Percentiles rank a stretch among this genome's conserved stretches.
Conservation (phyloP, 1,139 yeast genomes). For the Magnusiomyces paraingens region DNA sequence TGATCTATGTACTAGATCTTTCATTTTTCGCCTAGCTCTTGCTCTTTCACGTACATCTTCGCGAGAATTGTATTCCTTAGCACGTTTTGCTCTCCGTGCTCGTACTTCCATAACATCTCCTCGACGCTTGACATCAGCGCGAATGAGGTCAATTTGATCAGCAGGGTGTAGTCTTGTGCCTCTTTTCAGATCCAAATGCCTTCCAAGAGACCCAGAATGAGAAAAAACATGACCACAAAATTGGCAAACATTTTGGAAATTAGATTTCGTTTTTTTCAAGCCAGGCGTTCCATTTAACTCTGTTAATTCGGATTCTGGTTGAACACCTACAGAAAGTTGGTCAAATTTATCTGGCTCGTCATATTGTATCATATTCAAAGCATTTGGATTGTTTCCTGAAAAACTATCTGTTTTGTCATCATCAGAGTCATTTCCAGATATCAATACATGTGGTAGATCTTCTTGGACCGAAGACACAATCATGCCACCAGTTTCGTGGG, state of each 20-base stretch:
- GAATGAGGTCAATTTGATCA: conserved; percentile 37
- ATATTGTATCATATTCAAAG: too few relatives aligned
- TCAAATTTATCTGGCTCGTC: too few relatives aligned
- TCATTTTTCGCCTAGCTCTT: conserved; percentile 34
- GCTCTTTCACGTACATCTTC: conserved; percentile 42
- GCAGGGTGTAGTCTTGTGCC: conserved; percentile 43
- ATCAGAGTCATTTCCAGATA: neutral
- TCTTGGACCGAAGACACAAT: neutral
- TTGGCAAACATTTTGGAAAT: conserved; percentile 39
- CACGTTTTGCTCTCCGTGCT: conserved; percentile 36
- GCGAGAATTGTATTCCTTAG: conserved; percentile 40
- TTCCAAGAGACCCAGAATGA: conserved; percentile 48
- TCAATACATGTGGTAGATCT: neutral
- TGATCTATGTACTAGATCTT: conserved; percentile 35
- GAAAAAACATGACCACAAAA: conserved; percentile 45
- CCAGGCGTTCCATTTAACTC: neutral
- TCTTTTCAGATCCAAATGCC: conserved; percentile 44
- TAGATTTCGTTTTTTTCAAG: conserved; percentile 22
- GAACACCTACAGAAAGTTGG: too few relatives aligned
- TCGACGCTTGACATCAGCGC: conserved; percentile 44
- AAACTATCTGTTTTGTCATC: too few relatives aligned
- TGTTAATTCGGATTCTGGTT: too few relatives aligned
- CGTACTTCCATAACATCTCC: conserved; percentile 41
- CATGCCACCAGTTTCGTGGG: neutral
- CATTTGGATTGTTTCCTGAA: too few relatives aligned